phyloP scores from a whole-genome alignment of 106 monocot species.

The Xerophyta viscosa region DNA sequence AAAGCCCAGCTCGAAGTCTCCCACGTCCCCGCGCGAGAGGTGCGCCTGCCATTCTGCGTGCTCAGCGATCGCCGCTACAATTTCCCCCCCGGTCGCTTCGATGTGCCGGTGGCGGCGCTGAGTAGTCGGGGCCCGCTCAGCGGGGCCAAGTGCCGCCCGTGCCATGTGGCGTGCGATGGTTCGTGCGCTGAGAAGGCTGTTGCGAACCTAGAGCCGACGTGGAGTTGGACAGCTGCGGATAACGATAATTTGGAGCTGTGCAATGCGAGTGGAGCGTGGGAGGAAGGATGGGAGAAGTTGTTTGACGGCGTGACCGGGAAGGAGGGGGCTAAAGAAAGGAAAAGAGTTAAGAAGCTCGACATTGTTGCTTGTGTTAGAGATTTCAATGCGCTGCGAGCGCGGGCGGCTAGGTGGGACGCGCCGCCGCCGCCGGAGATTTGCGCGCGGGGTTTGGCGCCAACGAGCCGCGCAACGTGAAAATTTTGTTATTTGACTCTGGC shows the following conservation, averaged over 20 bases:
- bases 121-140: constrained; percentile 64
- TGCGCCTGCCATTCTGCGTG: constrained; percentile 53
- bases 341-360: constrained; percentile 19
- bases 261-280: constrained; percentile 49
- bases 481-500: no score
- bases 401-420: constrained; percentile 41
- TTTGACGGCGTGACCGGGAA: constrained; percentile 52
- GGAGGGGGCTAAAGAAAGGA: constrained; percentile 25
- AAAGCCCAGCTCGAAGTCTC: constrained; percentile 38
- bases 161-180: constrained; percentile 40
- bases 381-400: constrained; percentile 22
- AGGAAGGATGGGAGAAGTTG: constrained; percentile 47
- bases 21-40: constrained; percentile 1
- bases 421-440: constrained; percentile 51
- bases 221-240: constrained; percentile 72
- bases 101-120: constrained; percentile 74
- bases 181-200: constrained; percentile 20
- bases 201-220: constrained; percentile 2
- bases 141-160: constrained; percentile 90
- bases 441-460: constrained; percentile 14
- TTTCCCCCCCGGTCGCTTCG: constrained; percentile 59
- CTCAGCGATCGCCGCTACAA: constrained; percentile 55
- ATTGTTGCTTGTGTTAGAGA: constrained; percentile 20
- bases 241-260: constrained; percentile 59
- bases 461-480: no score